Conservation (phyloP, 2,329 filamentous ascomycete genomes). For the Cercospora sojina region DNA sequence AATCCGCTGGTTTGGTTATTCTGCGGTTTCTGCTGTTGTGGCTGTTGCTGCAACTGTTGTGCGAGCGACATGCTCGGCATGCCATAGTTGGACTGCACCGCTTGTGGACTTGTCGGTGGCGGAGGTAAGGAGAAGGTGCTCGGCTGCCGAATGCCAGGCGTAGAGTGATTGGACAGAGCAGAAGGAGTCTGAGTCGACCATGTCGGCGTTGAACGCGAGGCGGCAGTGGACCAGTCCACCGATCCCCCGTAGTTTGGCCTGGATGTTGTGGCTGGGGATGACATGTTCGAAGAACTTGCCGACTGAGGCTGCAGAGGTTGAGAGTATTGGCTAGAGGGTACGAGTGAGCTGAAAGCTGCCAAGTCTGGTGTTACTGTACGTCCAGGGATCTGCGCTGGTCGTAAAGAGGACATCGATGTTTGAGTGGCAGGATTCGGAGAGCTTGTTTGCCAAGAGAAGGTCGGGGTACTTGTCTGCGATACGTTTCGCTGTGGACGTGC, state of each 20-base stretch:
- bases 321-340: conserved; percentile 42
- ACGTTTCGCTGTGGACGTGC: conserved; percentile 9
- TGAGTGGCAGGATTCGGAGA: background rate
- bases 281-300: conserved; percentile 32
- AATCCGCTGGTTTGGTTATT: conserved; percentile 45
- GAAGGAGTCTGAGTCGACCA: conserved; percentile 30
- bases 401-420: conserved; percentile 17
- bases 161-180: background rate
- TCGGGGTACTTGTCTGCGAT: conserved; percentile 33
- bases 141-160: background rate
- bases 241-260: background rate
- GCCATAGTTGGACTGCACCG: conserved; percentile 41
- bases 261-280: conserved; percentile 21
- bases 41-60: conserved; percentile 36
- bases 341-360: conserved; percentile 37
- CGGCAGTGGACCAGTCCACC: conserved; percentile 13
- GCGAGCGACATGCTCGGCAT: conserved; percentile 33
- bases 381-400: conserved; percentile 19
- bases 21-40: conserved; percentile 33
- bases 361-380: conserved; percentile 41
- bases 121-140: conserved; percentile 30
- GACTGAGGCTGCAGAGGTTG: conserved; percentile 42
- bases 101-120: conserved; percentile 38
- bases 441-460: conserved; percentile 49
- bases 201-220: background rate